phyloP scores from a whole-genome alignment of 2,329 filamentous ascomycete species.

The Coleophoma crateriformis region DNA sequence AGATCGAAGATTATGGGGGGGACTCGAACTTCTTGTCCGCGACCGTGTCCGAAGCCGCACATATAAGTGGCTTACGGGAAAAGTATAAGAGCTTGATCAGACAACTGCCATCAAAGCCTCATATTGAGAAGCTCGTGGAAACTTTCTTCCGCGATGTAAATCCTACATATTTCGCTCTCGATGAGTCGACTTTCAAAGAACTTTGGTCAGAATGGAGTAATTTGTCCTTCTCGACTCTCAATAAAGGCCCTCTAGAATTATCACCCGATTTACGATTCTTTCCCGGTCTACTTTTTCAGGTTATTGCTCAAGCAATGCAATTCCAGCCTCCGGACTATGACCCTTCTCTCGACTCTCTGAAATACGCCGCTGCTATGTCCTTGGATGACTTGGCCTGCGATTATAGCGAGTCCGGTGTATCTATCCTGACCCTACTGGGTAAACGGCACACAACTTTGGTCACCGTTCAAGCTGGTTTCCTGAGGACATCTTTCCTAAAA shows the following conservation, averaged over 20 bases:
- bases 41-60: constrained; percentile 19
- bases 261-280: constrained; percentile 48
- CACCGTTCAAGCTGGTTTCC: constrained; percentile 51
- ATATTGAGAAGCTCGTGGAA: constrained; percentile 47
- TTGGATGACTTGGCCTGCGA: constrained; percentile 56
- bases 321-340: constrained; percentile 42
- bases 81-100: constrained; percentile 54
- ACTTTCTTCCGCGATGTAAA: constrained; percentile 55
- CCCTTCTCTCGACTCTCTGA: constrained; percentile 46
- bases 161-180: constrained; percentile 51
- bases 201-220: constrained; percentile 50
- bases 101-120: constrained; percentile 47
- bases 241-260: constrained; percentile 43
- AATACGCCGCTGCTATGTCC: constrained; percentile 53
- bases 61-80: constrained; percentile 40
- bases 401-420: constrained; percentile 53
- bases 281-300: constrained; percentile 54
- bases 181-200: constrained; percentile 43
- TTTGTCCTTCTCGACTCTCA: constrained; percentile 45
- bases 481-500: constrained; percentile 51
- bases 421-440: constrained; percentile 47
- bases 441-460: constrained; percentile 50
- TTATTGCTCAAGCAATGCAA: constrained; percentile 48
- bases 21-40: constrained; percentile 19
- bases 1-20: constrained; percentile 41